phyloP scores from a whole-genome alignment of 768 basidiomycete species.

The Mycena sanguinolenta region DNA sequence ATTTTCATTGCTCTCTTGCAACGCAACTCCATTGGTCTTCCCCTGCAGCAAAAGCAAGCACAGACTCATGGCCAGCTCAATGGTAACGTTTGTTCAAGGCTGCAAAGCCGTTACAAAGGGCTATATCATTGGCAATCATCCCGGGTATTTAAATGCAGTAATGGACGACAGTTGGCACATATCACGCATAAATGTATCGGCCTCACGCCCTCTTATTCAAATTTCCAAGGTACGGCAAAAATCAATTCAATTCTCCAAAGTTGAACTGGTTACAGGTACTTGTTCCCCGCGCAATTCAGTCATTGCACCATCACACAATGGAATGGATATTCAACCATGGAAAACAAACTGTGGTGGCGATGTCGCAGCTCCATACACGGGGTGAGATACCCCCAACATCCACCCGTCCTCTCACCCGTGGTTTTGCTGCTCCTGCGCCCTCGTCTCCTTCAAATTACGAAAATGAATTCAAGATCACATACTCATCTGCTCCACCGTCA shows the following conservation, averaged over 20 bases:
- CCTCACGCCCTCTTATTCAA: neutral
- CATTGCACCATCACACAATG: neutral
- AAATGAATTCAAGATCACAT: too few species aligned
- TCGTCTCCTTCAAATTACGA: neutral
- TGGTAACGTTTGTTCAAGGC: too few species aligned
- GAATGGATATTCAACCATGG: neutral
- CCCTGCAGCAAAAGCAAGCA: too few species aligned
- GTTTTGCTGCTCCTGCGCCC: neutral
- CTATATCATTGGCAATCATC: neutral
- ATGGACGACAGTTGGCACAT: neutral
- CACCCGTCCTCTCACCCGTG: neutral
- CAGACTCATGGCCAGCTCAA: too few species aligned
- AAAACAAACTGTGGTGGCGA: too few species aligned
- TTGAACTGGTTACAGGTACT: neutral
- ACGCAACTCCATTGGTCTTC: too few species aligned
- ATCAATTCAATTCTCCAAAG: too few species aligned
- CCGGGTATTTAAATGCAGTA: neutral
- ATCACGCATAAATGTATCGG: neutral
- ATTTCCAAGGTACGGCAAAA: neutral
- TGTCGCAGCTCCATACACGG: too few species aligned
- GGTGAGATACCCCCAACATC: too few species aligned
- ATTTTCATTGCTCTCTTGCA: too few species aligned
- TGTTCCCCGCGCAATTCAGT: neutral
- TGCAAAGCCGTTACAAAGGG: too few species aligned
- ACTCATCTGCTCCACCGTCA: too few species aligned